These are phyloP conservation scores for Flaveria ramosissima DNA, from an alignment of 129 eudicot genomes.

Conservation along the genomic window DNA sequence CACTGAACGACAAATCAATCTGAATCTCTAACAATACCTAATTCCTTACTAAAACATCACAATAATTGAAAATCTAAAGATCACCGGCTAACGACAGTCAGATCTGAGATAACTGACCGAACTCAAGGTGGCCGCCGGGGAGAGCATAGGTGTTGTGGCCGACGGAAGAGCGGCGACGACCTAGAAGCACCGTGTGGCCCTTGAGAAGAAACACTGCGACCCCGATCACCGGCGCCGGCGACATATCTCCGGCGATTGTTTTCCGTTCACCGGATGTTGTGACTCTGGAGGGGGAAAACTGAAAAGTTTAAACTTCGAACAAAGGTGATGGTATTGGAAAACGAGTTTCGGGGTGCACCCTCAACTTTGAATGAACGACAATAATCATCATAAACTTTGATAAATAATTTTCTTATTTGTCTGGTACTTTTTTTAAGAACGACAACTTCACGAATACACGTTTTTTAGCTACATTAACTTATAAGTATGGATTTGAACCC, in stretches of 20 bases:
- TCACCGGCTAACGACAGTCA: neutral
- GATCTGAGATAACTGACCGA: conserved; percentile 50
- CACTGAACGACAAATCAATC: neutral
- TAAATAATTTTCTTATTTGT: neutral
- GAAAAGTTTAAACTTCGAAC: neutral
- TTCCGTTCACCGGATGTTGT: neutral
- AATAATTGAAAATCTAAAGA: neutral
- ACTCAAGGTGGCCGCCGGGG: conserved; percentile 94
- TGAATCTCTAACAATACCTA: neutral
- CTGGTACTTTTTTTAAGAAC: too few species aligned
- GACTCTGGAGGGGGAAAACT: conserved; percentile 2
- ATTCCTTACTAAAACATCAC: neutral
- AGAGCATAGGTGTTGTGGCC: conserved; percentile 76
- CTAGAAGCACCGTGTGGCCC: conserved; percentile 59
- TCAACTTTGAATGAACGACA: conserved; percentile 11
- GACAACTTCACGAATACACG: too few species aligned
- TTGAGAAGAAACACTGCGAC: conserved; percentile 76
- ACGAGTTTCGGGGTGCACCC: neutral
- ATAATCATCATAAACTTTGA: neutral
- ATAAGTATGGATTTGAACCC: too few species aligned
- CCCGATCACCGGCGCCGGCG: conserved; percentile 54
- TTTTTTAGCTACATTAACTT: too few species aligned
- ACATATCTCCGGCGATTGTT: conserved; percentile 15
- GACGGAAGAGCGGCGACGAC: conserved; percentile 71
- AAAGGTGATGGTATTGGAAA: neutral